These are phyloP conservation scores for Funneliformis geosporum DNA, from an alignment of 192 early-diverging fungal genomes.

Conservation along the genomic window DNA sequence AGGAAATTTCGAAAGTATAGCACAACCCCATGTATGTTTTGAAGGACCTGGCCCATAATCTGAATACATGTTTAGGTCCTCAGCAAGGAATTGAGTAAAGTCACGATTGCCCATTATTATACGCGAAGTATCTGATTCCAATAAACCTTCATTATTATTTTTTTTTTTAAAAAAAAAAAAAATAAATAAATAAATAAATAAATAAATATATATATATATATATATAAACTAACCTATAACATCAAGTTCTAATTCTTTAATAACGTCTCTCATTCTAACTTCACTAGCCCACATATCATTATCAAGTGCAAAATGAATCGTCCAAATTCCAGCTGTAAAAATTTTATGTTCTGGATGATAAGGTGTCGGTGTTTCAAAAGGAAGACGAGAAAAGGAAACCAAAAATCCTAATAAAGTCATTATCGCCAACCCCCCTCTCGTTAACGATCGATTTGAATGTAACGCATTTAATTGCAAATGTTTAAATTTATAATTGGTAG, in stretches of 20 bases:
- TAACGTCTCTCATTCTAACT: conserved; percentile 66
- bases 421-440: conserved; percentile 43
- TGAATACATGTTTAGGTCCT: conserved; percentile 74
- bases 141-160: conserved; percentile 44
- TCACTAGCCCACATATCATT: conserved; percentile 85
- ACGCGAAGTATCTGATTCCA: conserved; percentile 76
- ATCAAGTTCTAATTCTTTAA: conserved; percentile 77
- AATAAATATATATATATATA: conserved; percentile 15
- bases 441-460: conserved; percentile 39
- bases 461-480: conserved; percentile 28
- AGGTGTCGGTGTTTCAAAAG: conserved; percentile 57
- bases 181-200: conserved; percentile 12
- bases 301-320: conserved; percentile 83
- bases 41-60: conserved; percentile 84
- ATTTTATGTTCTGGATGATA: conserved; percentile 63
- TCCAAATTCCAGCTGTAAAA: conserved; percentile 81
- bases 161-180: neutral
- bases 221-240: conserved; percentile 59
- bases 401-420: conserved; percentile 42
- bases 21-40: conserved; percentile 87
- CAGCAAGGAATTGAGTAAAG: conserved; percentile 74
- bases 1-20: conserved; percentile 85
- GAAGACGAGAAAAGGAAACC: conserved; percentile 48
- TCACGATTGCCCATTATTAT: conserved; percentile 88
- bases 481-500: conserved; percentile 11